These are phyloP conservation scores for Atalantia buxifolia DNA, from an alignment of 345 rosid genomes.

Conservation along the genomic window DNA sequence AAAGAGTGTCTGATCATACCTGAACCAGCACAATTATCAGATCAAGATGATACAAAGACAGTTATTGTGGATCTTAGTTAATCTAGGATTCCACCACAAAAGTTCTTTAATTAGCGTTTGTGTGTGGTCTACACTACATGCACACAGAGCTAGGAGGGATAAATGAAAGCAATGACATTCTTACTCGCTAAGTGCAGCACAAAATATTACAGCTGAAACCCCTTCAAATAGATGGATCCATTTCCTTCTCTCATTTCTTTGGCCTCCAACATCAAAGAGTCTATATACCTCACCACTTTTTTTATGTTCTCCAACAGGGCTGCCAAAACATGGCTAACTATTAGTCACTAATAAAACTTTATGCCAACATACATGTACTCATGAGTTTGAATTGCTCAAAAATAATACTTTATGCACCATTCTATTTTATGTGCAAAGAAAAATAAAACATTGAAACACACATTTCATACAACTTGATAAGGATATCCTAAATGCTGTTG, in stretches of 20 bases:
- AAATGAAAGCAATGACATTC: slow-evolving; percentile 19
- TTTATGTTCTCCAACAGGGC: slow-evolving; percentile 95
- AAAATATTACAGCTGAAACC: slow-evolving; percentile 94
- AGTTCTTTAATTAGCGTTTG: background rate
- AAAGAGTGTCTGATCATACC: slow-evolving; percentile 93
- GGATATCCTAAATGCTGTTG: background rate
- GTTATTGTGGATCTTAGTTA: background rate
- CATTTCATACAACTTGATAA: background rate
- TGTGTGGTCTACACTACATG: too few species aligned
- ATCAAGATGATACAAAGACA: background rate
- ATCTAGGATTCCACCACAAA: background rate
- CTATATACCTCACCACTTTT: slow-evolving; percentile 98
- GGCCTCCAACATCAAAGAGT: slow-evolving; percentile 98
- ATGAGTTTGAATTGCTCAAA: slow-evolving; percentile 5
- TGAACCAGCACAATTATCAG: slow-evolving; percentile 24
- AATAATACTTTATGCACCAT: background rate
- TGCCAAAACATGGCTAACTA: slow-evolving; percentile 34
- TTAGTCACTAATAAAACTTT: background rate
- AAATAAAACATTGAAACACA: background rate
- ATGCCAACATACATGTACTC: background rate
- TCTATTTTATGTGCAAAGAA: background rate
- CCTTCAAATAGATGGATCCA: slow-evolving; percentile 99
- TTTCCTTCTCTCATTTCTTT: slow-evolving; percentile 97
- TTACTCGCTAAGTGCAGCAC: slow-evolving; percentile 99
- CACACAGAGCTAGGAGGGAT: background rate